phyloP scores from a whole-genome alignment of 345 rosid species.

The Linum usitatissimum region DNA sequence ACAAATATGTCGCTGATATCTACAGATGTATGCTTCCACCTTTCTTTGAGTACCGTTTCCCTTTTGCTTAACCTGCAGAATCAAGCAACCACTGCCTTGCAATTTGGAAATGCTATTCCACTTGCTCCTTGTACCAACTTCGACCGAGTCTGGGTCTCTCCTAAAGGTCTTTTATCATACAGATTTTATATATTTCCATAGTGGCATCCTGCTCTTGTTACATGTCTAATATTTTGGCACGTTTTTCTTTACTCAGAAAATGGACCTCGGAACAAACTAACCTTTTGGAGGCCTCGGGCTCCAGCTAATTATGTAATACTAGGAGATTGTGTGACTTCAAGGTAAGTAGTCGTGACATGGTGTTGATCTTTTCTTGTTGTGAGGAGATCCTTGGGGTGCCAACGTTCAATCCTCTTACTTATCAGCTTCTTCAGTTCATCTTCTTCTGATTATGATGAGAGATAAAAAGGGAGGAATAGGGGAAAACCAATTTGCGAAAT shows the following conservation, averaged over 20 bases:
- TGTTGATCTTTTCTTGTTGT: background rate
- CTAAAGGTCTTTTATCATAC: slow-evolving; percentile 49
- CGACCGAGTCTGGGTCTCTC: slow-evolving; percentile 74
- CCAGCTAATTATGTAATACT: slow-evolving; percentile 87
- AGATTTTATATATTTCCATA: background rate
- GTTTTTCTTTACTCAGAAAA: slow-evolving; percentile 38
- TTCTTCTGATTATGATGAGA: background rate
- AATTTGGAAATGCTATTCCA: slow-evolving; percentile 78
- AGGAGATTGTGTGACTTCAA: slow-evolving; percentile 98
- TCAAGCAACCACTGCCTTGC: slow-evolving; percentile 72
- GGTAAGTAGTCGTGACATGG: slow-evolving; percentile 24
- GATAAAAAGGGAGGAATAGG: too few species aligned
- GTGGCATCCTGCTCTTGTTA: background rate
- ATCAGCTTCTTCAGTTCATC: background rate
- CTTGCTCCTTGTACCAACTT: slow-evolving; percentile 81
- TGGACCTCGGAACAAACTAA: slow-evolving; percentile 61
- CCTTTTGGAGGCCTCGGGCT: slow-evolving; percentile 96
- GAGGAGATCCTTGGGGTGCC: background rate
- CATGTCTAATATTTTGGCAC: slow-evolving; percentile 1
- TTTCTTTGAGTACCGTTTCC: slow-evolving; percentile 79
- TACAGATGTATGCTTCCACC: slow-evolving; percentile 75
- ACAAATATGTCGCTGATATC: slow-evolving; percentile 74
- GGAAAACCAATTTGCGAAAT: too few species aligned
- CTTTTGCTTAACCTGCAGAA: slow-evolving; percentile 74
- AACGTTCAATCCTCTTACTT: background rate